These are phyloP conservation scores for Cydonia oblonga DNA, from an alignment of 331 rosid species.

Conservation along the genomic window DNA sequence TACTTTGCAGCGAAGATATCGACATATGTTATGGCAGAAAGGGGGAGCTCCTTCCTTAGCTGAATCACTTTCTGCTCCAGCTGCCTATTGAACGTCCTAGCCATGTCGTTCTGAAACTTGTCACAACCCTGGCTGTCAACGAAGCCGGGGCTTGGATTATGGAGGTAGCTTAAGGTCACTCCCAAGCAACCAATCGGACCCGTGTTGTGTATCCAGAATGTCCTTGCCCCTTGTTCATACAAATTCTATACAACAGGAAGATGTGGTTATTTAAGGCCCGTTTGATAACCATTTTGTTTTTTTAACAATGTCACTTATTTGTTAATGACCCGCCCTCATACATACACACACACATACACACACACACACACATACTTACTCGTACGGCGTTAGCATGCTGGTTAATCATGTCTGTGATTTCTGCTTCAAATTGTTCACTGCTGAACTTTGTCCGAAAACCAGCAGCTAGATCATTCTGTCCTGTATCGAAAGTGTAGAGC, in stretches of 20 bases:
- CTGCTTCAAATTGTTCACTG: slow-evolving; percentile 15
- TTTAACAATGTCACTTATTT: background rate
- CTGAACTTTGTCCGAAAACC: slow-evolving; percentile 26
- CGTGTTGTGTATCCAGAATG: slow-evolving; percentile 85
- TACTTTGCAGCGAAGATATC: slow-evolving; percentile 60
- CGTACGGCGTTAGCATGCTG: slow-evolving; percentile 36
- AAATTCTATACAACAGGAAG: slow-evolving; percentile 25
- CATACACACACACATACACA: too few relatives aligned
- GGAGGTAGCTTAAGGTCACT: slow-evolving; percentile 21
- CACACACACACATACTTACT: slow-evolving; percentile 28
- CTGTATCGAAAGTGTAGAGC: slow-evolving; percentile 63
- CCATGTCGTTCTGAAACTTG: slow-evolving; percentile 45
- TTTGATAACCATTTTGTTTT: background rate
- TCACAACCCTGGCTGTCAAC: slow-evolving; percentile 57
- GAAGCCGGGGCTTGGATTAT: slow-evolving; percentile 13
- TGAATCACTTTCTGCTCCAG: slow-evolving; percentile 31
- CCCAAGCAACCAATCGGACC: slow-evolving; percentile 76
- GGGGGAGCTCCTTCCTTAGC: slow-evolving; percentile 32
- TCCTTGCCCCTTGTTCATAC: slow-evolving; percentile 47
- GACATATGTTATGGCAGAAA: slow-evolving; percentile 52
- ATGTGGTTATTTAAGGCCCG: background rate
- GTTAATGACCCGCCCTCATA: background rate
- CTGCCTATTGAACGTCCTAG: slow-evolving; percentile 43
- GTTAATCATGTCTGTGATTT: slow-evolving; percentile 34
- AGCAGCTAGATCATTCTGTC: slow-evolving; percentile 70